phyloP scores from a whole-genome alignment of 441 rosid genomes.

The Theobroma grandiflorum region DNA sequence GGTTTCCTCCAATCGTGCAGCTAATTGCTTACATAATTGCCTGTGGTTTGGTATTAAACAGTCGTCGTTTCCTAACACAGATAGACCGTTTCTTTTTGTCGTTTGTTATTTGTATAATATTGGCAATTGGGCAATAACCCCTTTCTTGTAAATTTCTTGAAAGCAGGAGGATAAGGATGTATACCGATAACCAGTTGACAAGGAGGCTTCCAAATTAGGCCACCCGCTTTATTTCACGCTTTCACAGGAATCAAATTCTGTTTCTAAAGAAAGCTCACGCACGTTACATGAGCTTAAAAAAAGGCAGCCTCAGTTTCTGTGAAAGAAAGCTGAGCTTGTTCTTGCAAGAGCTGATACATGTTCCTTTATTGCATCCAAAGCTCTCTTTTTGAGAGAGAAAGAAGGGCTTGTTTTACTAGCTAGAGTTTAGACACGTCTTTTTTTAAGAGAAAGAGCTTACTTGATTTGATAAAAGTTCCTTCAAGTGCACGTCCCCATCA shows the following conservation, averaged over 20 bases:
- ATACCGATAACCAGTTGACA: neutral
- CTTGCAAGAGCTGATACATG: conserved; percentile 25
- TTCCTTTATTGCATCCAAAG: conserved; percentile 43
- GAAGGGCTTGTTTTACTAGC: neutral
- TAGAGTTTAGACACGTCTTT: conserved; percentile 33
- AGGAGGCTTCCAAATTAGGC: conserved; percentile 15
- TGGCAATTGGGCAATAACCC: conserved; percentile 3
- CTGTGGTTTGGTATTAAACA: conserved; percentile 18
- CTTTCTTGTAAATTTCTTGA: conserved; percentile 11
- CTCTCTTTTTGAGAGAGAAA: conserved; percentile 18
- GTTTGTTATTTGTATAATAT: conserved; percentile 18
- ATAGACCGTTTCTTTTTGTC: conserved; percentile 36
- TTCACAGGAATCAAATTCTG: neutral
- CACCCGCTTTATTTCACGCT: neutral
- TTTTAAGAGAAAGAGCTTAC: conserved; percentile 7
- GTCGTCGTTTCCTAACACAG: conserved; percentile 26
- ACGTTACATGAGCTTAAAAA: conserved; percentile 37
- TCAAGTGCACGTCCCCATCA: conserved; percentile 51
- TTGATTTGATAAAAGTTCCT: conserved; percentile 29
- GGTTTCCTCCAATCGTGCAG: conserved; percentile 28
- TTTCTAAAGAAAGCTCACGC: conserved; percentile 30
- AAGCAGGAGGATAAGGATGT: conserved; percentile 17
- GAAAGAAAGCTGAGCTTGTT: conserved; percentile 24
- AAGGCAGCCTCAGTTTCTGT: conserved; percentile 30
- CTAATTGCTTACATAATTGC: conserved; percentile 6